phyloP scores from a whole-genome alignment of 805 yeast species.

The Sugiyamaella lignohabitans region DNA sequence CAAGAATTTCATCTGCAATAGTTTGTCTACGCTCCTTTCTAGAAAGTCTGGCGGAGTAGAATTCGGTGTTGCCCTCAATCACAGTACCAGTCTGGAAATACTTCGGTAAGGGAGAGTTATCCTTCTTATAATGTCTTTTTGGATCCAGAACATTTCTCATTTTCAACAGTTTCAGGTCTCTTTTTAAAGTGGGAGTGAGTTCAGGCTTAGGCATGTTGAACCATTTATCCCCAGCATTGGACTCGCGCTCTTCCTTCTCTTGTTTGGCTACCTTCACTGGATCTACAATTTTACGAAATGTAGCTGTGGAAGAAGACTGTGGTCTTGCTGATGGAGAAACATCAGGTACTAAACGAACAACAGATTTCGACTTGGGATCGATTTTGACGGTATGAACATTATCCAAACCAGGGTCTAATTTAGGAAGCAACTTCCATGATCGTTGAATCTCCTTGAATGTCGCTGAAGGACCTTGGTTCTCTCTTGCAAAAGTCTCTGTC shows the following conservation, averaged over 20 bases:
- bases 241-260: slow-evolving; percentile 25
- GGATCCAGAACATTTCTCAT: slow-evolving; percentile 92
- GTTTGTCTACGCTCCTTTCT: slow-evolving; percentile 70
- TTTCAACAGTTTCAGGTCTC: slow-evolving; percentile 72
- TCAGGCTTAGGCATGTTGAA: slow-evolving; percentile 73
- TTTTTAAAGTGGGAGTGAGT: slow-evolving; percentile 59
- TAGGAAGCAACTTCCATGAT: slow-evolving; percentile 15
- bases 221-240: slow-evolving; percentile 60
- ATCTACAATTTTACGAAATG: slow-evolving; percentile 26
- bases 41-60: slow-evolving; percentile 57
- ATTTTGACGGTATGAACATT: neutral
- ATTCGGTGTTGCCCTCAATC: slow-evolving; percentile 75
- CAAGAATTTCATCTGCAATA: slow-evolving; percentile 74
- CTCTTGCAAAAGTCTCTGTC: too few species aligned
- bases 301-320: neutral
- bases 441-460: slow-evolving; percentile 10
- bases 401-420: slow-evolving; percentile 11
- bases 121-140: slow-evolving; percentile 88
- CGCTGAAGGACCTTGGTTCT: neutral
- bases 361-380: slow-evolving; percentile 1
- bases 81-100: slow-evolving; percentile 86
- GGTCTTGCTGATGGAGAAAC: too few species aligned
- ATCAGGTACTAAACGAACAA: slow-evolving; percentile 7
- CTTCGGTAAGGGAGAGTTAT: slow-evolving; percentile 64
- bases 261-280: slow-evolving; percentile 28